Percentiles rank a stretch among this genome's conserved stretches.
Evolutionary conservation across 2,329 filamentous ascomycete genomes (phyloP).

Genomic region (Chaetomium sp.): DNA sequence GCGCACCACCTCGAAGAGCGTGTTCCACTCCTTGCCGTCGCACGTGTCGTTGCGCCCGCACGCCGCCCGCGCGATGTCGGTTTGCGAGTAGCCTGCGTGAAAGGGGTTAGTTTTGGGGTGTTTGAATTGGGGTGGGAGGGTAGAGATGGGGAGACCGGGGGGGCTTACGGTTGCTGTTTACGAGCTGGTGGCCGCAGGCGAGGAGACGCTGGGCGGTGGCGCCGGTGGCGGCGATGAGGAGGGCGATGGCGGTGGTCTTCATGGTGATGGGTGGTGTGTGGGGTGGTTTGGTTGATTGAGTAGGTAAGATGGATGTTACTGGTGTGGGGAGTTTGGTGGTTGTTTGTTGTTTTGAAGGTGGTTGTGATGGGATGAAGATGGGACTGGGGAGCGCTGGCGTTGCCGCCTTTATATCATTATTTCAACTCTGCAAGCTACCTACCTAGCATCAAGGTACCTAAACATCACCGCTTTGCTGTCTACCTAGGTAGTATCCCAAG

Average conservation of each 20-base stretch:
- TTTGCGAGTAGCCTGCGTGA: constrained; percentile 1
- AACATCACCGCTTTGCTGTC: background rate
- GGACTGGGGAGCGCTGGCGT: background rate
- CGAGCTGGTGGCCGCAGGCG: constrained; percentile 14
- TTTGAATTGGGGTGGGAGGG: too few relatives aligned
- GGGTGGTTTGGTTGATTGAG: too few relatives aligned
- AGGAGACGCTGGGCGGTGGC: background rate
- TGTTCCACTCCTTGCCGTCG: constrained; percentile 20
- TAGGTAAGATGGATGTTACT: background rate
- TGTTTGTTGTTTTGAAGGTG: background rate
- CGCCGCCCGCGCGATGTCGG: background rate
- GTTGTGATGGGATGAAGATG: background rate
- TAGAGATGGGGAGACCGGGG: too few relatives aligned
- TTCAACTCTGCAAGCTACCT: too few relatives aligned
- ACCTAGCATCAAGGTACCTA: too few relatives aligned
- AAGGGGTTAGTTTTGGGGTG: too few relatives aligned
- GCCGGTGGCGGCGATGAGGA: background rate
- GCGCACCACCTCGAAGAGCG: constrained; percentile 6
- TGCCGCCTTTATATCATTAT: background rate
- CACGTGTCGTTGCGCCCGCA: constrained; percentile 18
- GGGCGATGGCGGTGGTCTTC: constrained; percentile 15
- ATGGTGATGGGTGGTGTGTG: background rate
- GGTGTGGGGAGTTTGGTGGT: too few relatives aligned
- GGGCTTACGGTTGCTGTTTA: constrained; percentile 12
- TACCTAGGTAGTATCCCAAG: too few relatives aligned